Percentiles rank a stretch among this genome's conserved stretches.
These are phyloP conservation scores for Gaultheria prostrata DNA, from an alignment of 148 eudicot genomes.

Conservation along the genomic window DNA sequence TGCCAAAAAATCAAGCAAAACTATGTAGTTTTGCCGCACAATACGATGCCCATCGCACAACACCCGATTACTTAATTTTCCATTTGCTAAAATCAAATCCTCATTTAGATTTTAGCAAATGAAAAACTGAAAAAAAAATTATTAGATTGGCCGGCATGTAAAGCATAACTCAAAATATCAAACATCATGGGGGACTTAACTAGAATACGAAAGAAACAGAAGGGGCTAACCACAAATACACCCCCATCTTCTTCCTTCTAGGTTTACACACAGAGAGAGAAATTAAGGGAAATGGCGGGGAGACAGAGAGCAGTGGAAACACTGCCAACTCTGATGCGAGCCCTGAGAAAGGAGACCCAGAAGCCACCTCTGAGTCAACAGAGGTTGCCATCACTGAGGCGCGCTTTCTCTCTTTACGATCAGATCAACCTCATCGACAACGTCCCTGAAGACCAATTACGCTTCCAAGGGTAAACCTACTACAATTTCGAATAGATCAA, in stretches of 20 bases:
- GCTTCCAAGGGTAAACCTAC: conserved; percentile 64
- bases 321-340: conserved; percentile 63
- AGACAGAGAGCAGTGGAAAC: conserved; percentile 58
- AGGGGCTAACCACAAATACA: not conserved
- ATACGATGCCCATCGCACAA: too few species aligned
- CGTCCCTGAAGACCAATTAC: conserved; percentile 88
- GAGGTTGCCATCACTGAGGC: conserved; percentile 74
- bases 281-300: conserved; percentile 46
- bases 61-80: too few species aligned
- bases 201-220: not conserved
- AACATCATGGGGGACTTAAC: not conserved
- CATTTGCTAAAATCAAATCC: too few species aligned
- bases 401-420: conserved; percentile 92
- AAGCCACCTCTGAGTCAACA: conserved; percentile 32
- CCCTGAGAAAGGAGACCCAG: conserved; percentile 36
- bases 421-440: conserved; percentile 90
- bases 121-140: too few species aligned
- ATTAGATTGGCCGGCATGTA: too few species aligned
- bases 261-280: conserved; percentile 9
- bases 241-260: not conserved
- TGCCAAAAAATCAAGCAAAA: too few species aligned
- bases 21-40: too few species aligned
- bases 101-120: too few species aligned
- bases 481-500: not conserved
- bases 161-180: not conserved